A percentile compares a stretch with the other conserved stretches of the same genome.
phyloP scores from a whole-genome alignment of 306 rosid species.

The Lupinus albus region DNA sequence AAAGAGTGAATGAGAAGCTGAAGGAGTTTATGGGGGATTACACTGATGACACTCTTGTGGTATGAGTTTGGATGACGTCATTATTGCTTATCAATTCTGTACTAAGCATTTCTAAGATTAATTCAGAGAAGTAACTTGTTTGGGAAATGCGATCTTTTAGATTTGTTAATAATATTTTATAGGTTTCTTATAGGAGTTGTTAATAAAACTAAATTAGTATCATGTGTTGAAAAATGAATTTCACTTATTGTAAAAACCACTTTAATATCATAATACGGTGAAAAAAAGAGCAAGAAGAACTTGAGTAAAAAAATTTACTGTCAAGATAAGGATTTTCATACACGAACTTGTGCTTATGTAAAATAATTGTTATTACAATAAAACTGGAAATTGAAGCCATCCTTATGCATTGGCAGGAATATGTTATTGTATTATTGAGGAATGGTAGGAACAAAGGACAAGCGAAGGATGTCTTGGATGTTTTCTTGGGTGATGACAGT shows the following conservation, averaged over 20 bases:
- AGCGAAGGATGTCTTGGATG: conserved; percentile 77
- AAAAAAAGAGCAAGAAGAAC: too few relatives aligned
- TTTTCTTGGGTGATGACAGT: conserved; percentile 85
- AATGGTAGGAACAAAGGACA: conserved; percentile 86
- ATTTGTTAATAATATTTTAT: background rate
- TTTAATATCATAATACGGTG: background rate
- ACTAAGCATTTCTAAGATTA: background rate
- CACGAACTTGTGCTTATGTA: background rate
- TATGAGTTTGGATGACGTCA: conserved; percentile 35
- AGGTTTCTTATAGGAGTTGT: background rate
- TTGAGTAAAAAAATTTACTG: background rate
- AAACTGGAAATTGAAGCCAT: conserved; percentile 23
- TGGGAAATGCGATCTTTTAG: background rate
- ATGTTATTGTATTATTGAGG: conserved; percentile 86
- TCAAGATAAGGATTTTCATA: background rate
- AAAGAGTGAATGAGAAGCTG: conserved; percentile 72
- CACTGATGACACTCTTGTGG: conserved; percentile 96
- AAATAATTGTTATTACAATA: conserved; percentile 6
- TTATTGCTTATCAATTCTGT: conserved; percentile 1
- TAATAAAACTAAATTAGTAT: too few relatives aligned
- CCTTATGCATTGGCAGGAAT: conserved; percentile 66
- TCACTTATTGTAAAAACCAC: background rate
- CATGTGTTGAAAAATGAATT: conserved; percentile 14
- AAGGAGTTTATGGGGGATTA: conserved; percentile 96
- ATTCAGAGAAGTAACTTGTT: background rate